Base-by-base conservation (phyloP, 2,329 filamentous ascomycete species). In the Epichloe sp. region DNA sequence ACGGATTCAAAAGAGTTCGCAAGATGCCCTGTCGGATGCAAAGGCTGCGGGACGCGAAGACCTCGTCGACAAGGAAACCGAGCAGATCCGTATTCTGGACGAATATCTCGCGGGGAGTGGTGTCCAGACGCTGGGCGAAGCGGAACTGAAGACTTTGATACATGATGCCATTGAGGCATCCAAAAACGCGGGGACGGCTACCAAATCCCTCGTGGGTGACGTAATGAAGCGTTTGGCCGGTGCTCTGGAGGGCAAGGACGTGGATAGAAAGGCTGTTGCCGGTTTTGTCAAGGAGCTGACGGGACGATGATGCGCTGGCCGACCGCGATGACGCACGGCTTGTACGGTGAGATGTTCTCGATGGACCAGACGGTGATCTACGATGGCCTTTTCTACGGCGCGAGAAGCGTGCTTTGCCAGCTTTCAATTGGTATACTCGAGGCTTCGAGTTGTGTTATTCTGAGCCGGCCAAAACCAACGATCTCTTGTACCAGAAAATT, bases 61-160 rank as follows among this genome's bases (percentile, higher is more conserved):
- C 63, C 68, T 91, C 37, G 83, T 78, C 0, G 77, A 80, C 52
- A 86, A 85, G 68, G 86, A 91, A 69, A 71, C 79, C 54, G 70
- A 69, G 11, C 84, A 90, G 67, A 69, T 84, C 47, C 67, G 67
- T 35, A 74, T 91, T 2, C 62, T 89, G 59, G 73, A 83, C 40
- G 80, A 81, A 58, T 88, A 88, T 65, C 70, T 79, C 4, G 71
- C 73, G 7, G 71, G 68, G 54, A 79, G 79, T 56, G 76, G 75
- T 7, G 75, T 88, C 12, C 70, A 81, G 64, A 75, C 73, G 12
- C 59, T 88, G 49, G 66, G 70, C 2, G 72, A 76, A 54, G 78
- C 76, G 5, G 77, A 87, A 62, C 69, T 90, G 19, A 71, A 70
- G 60, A 63, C 63, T 3, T 59, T 79, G 11, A 75, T 86, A 17